Base-by-base conservation (phyloP, 1,284 basidiomycete species). In the Afroboletus lepidellus region DNA sequence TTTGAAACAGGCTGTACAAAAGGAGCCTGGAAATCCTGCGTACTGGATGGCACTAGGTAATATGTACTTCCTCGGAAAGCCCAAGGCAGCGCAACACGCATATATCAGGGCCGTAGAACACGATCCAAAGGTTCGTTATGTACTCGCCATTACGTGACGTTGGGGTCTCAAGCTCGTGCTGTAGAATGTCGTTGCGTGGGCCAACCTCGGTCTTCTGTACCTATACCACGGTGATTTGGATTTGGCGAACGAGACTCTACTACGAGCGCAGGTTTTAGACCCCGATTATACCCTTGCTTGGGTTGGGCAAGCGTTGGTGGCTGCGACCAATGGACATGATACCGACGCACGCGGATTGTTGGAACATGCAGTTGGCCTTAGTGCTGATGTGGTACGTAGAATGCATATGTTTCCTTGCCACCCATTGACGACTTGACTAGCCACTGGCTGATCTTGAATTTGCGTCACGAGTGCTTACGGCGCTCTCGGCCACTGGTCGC, bases 251-350 rank as follows among this genome's bases (percentile, higher is more conserved):
- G 85, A 95, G 65, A 86, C 90, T 2, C 85, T 99, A 61, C 80
- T 88, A 61, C 87, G 87, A 57, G 92, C 95, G 15, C 96, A 98
- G 67, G 87, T 87, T 12, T 77, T 95, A 20, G 94, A 98, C 72
- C 93, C 97, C 3, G 96, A 98, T 63, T 90, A 87, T 71, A 80
- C 89, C 0, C 69, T 85, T 25, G 87, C 94, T n/a, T 99, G 97
- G 97, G 79, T 97, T 15, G 97, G 95, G 1, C 94, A 96, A 67
- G 94, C 87, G 6, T 71, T 97, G 37, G 77, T 98, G 20, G 93
- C 94, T 16, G 78, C 79, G 15, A 69, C 74, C 38, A 85, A 88
- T 53, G 84, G 82, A 0, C 83, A 90, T 56, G 65, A 78, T 8
- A 66, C 71, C 15, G 85, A 92, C 51, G 85, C 91, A 0, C 74